A percentile compares a stretch with the other conserved stretches of the same genome.
Evolutionary conservation across 2,329 filamentous ascomycete species (phyloP).

Genomic region (Pseudogymnoascus sp.): DNA sequence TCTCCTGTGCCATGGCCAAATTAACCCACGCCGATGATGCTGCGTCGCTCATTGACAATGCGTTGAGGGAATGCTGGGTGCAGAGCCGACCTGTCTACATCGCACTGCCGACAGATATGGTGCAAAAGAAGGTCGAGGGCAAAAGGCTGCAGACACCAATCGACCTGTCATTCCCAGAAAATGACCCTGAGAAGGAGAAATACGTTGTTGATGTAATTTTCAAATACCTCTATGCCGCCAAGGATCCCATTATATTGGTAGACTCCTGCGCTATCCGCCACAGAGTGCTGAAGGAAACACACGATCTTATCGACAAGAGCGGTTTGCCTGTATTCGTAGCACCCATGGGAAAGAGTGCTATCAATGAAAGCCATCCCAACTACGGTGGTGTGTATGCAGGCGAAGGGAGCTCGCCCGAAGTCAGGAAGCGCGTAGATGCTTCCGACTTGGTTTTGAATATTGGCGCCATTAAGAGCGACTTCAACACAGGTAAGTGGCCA

Average conservation of each 20-base stretch:
- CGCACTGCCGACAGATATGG: conserved; percentile 74
- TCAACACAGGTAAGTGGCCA: conserved; percentile 50
- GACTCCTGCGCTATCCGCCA: conserved; percentile 79
- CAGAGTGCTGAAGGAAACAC: conserved; percentile 62
- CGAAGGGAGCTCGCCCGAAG: conserved; percentile 59
- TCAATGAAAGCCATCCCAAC: conserved; percentile 67
- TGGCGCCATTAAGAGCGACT: conserved; percentile 64
- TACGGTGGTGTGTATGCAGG: conserved; percentile 83
- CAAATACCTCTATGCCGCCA: conserved; percentile 62
- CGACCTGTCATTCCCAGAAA: conserved; percentile 54
- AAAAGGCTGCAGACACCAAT: conserved; percentile 62
- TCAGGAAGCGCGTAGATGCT: conserved; percentile 55
- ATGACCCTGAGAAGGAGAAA: conserved; percentile 64
- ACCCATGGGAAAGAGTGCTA: conserved; percentile 80
- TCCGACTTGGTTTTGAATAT: conserved; percentile 65
- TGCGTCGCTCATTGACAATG: conserved; percentile 68
- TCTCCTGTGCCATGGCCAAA: conserved; percentile 64
- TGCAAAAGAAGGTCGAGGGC: conserved; percentile 67
- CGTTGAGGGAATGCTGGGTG: conserved; percentile 66
- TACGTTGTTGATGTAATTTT: conserved; percentile 77
- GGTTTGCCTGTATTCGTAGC: conserved; percentile 77
- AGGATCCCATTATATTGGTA: conserved; percentile 69
- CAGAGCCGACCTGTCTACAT: conserved; percentile 75
- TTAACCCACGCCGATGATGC: conserved; percentile 63
- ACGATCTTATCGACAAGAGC: conserved; percentile 64